These are phyloP conservation scores for Melanomma pulvis-pyrius DNA, from an alignment of 495 filamentous ascomycete genomes.

Conservation along the genomic window DNA sequence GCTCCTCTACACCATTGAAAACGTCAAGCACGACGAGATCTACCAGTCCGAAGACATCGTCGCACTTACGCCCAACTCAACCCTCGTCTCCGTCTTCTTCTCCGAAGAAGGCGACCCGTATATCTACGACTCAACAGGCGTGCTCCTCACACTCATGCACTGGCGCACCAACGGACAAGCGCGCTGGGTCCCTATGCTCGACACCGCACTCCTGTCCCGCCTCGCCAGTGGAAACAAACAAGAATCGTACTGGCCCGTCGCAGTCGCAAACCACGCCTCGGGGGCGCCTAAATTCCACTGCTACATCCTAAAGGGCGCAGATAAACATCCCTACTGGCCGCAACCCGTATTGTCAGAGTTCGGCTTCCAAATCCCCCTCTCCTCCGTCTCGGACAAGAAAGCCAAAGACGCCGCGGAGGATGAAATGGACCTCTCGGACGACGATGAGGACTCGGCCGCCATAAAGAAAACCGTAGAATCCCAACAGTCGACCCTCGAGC, in stretches of 20 bases:
- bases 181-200: slow-evolving; percentile 86
- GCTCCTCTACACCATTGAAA: slow-evolving; percentile 86
- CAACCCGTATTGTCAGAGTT: slow-evolving; percentile 91
- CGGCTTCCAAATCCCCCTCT: slow-evolving; percentile 83
- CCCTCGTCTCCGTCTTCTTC: slow-evolving; percentile 83
- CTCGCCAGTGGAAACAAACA: slow-evolving; percentile 79
- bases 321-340: slow-evolving; percentile 93
- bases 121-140: slow-evolving; percentile 89
- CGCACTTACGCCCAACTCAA: slow-evolving; percentile 71
- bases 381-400: slow-evolving; percentile 51
- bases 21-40: slow-evolving; percentile 89
- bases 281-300: slow-evolving; percentile 77
- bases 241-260: slow-evolving; percentile 93
- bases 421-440: slow-evolving; percentile 43
- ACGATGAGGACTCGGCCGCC: slow-evolving; percentile 43
- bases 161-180: slow-evolving; percentile 87
- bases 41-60: slow-evolving; percentile 91
- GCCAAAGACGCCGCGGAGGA: slow-evolving; percentile 42
- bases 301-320: slow-evolving; percentile 95
- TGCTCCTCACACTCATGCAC: slow-evolving; percentile 82
- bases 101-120: slow-evolving; percentile 89
- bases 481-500: slow-evolving; percentile 60
- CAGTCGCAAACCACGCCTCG: slow-evolving; percentile 69
- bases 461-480: slow-evolving; percentile 44
- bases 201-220: slow-evolving; percentile 81